Conservation (phyloP, 2,329 filamentous ascomycete species). For the Fusarium euwallaceae region DNA sequence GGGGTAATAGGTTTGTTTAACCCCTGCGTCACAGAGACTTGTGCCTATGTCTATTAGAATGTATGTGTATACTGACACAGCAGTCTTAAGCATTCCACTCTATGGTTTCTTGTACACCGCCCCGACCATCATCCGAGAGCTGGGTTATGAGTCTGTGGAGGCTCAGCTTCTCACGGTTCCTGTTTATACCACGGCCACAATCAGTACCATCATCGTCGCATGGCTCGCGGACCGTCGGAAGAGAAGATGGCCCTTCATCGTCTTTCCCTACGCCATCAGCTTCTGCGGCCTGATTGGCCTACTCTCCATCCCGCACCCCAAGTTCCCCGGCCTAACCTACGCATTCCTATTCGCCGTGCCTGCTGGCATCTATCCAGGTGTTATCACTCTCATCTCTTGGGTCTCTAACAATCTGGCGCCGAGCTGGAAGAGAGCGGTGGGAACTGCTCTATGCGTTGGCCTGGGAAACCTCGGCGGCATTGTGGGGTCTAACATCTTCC, state of each 20-base stretch:
- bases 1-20: neutral
- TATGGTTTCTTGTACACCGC: constrained; percentile 17
- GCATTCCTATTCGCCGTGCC: constrained; percentile 11
- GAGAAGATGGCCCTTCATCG: constrained; percentile 11
- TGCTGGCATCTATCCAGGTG: constrained; percentile 5
- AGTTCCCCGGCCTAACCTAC: constrained; percentile 13
- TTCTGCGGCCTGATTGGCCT: constrained; percentile 5
- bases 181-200: neutral
- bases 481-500: constrained; percentile 19
- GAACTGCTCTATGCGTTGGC: constrained; percentile 6
- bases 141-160: constrained; percentile 8
- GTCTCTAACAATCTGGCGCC: constrained; percentile 14
- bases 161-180: constrained; percentile 18
- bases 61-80: neutral
- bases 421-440: constrained; percentile 8
- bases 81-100: neutral
- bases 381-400: constrained; percentile 9
- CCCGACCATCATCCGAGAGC: constrained; percentile 3
- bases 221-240: neutral
- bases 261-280: neutral
- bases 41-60: neutral
- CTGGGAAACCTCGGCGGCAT: constrained; percentile 12
- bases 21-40: neutral
- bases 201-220: neutral
- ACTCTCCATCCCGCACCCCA: constrained; percentile 3